phyloP scores from a whole-genome alignment of 192 early-diverging fungal genomes.

The Coemansia sp. region DNA sequence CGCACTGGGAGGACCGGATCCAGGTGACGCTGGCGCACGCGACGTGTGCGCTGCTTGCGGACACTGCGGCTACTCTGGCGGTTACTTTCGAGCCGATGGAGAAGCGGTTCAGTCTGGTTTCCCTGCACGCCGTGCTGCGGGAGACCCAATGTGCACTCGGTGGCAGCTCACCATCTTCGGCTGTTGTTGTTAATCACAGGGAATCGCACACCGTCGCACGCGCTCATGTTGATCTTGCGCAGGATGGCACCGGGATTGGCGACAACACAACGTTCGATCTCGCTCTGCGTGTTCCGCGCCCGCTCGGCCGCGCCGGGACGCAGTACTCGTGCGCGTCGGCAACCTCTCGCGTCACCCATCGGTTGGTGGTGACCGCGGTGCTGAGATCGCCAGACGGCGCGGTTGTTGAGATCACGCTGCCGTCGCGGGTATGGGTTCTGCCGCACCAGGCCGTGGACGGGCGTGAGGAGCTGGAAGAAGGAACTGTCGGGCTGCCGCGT shows the following conservation, averaged over 20 bases:
- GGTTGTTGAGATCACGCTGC: constrained; percentile 17
- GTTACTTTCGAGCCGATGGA: constrained; percentile 9
- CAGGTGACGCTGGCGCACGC: constrained; percentile 4
- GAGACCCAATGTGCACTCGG: constrained; percentile 13
- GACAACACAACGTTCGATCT: constrained; percentile 6
- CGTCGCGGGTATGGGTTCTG: constrained; percentile 20
- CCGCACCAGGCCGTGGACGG: constrained; percentile 13
- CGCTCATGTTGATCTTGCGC: constrained; percentile 13
- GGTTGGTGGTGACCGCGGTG: constrained; percentile 16
- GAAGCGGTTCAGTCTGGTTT: constrained; percentile 11
- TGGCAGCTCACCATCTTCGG: neutral
- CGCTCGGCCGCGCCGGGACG: constrained; percentile 5
- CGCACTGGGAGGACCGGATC: constrained; percentile 18
- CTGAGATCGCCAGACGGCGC: constrained; percentile 14
- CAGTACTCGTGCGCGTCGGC: constrained; percentile 18
- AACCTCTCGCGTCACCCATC: constrained; percentile 13
- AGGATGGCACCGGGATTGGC: neutral
- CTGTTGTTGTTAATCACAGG: neutral
- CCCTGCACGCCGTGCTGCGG: constrained; percentile 15
- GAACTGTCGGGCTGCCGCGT: constrained; percentile 8
- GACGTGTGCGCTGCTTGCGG: constrained; percentile 10
- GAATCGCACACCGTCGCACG: constrained; percentile 12
- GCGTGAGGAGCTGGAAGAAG: neutral
- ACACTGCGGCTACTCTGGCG: neutral
- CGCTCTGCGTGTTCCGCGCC: constrained; percentile 3